Conservation (phyloP, 352 stramenopile species). For the Vaucheria bursata region DNA sequence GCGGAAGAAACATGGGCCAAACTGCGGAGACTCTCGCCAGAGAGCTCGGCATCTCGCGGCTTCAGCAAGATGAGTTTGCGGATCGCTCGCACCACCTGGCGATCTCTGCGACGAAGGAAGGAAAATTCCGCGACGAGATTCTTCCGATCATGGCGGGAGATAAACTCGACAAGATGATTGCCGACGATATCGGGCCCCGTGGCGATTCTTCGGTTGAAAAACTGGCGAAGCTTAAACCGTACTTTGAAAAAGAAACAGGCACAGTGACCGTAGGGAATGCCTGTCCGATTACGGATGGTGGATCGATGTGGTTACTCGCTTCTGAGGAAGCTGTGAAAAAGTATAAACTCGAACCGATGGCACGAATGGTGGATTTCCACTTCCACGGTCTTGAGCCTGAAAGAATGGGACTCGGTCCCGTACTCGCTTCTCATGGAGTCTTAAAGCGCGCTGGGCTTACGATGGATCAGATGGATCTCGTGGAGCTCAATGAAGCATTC, state of each 20-base stretch:
- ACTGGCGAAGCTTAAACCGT: background rate
- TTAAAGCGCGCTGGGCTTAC: background rate
- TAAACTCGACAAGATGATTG: background rate
- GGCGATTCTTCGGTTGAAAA: background rate
- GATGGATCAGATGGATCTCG: conserved; percentile 1
- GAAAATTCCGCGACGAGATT: background rate
- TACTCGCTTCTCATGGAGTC: background rate
- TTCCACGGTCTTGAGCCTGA: background rate
- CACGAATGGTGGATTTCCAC: background rate
- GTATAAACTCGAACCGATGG: background rate
- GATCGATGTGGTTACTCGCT: background rate
- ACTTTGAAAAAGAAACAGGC: background rate
- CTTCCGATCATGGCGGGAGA: background rate
- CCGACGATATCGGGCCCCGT: background rate
- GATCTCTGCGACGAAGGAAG: background rate
- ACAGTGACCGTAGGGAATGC: background rate
- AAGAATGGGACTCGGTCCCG: background rate
- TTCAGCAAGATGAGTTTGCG: background rate
- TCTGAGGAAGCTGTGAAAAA: conserved; percentile 1
- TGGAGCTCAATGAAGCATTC: background rate
- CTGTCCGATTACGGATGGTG: background rate
- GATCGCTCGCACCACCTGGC: background rate
- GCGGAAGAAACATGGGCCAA: background rate
- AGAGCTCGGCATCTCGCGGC: background rate
- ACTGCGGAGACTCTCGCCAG: background rate